Percentiles rank a stretch among this genome's conserved stretches.
These are phyloP conservation scores for Trichoderma sp. DNA, from an alignment of 2,329 filamentous ascomycete genomes.

Conservation along the genomic window DNA sequence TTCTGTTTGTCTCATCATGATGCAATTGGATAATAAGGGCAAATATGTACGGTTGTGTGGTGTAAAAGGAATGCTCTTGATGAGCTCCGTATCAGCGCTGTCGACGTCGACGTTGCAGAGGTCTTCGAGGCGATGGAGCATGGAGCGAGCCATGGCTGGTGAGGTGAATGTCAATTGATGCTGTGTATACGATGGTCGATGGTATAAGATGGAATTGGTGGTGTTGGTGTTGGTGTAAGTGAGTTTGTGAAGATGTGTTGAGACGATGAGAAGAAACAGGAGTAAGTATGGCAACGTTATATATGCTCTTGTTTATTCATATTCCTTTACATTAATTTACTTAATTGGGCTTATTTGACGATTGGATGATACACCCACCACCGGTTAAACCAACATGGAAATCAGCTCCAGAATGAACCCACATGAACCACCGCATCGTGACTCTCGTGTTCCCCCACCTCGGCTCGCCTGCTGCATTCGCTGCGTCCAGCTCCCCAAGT, in stretches of 20 bases:
- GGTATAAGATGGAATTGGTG: neutral
- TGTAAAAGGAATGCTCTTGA: conserved; percentile 23
- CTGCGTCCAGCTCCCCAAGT: neutral
- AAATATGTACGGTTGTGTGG: conserved; percentile 23
- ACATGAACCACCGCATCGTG: neutral
- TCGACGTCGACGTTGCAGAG: conserved; percentile 25
- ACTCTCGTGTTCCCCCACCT: neutral
- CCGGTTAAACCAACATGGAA: neutral
- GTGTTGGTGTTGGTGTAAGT: neutral
- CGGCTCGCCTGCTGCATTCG: neutral
- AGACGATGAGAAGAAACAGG: neutral
- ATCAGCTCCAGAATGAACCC: neutral
- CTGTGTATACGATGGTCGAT: neutral
- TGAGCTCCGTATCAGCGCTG: conserved; percentile 21
- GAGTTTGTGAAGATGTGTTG: rapidly evolving
- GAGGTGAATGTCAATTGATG: neutral
- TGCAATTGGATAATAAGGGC: neutral
- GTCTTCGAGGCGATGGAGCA: conserved; percentile 22
- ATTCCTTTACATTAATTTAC: neutral
- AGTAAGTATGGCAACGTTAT: neutral
- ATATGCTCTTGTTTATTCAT: neutral
- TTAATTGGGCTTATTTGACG: neutral
- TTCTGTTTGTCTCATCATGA: neutral
- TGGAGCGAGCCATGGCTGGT: neutral
- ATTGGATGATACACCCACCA: neutral